Conservation (phyloP, 768 basidiomycete species). For the Udeniomyces megalosporus region DNA sequence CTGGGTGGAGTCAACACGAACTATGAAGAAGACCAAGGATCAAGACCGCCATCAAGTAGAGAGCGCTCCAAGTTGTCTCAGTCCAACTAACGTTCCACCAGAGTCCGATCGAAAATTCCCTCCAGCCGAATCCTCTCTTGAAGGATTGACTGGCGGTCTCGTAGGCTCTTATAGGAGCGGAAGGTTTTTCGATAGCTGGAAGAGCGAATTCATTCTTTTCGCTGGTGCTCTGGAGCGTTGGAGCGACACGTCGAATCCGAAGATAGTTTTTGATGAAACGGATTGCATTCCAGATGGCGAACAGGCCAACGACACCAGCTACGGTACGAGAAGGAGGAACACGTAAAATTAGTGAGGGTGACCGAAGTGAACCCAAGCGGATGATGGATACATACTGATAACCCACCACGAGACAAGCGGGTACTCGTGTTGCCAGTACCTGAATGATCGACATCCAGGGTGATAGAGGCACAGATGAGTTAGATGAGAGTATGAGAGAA, state of each 20-base stretch:
- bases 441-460: no score
- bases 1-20: neutral
- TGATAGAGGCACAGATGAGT: no score
- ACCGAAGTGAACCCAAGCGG: neutral
- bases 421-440: neutral
- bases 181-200: neutral
- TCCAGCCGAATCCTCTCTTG: neutral
- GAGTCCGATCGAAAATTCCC: slow-evolving; percentile 2
- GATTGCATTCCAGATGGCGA: neutral
- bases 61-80: slow-evolving; percentile 37
- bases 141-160: neutral
- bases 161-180: neutral
- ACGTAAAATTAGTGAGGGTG: slow-evolving; percentile 1
- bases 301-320: neutral
- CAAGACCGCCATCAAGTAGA: slow-evolving; percentile 37
- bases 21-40: slow-evolving; percentile 12
- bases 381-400: neutral
- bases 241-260: neutral
- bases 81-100: slow-evolving; percentile 26
- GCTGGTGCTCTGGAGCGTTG: neutral
- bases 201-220: slow-evolving; percentile 8
- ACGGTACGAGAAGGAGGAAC: neutral
- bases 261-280: no score
- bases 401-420: slow-evolving; percentile 5
- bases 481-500: no score